Evolutionary conservation across 1,284 basidiomycete genomes (phyloP).

Genomic region (Ustilago shanxiensis): DNA sequence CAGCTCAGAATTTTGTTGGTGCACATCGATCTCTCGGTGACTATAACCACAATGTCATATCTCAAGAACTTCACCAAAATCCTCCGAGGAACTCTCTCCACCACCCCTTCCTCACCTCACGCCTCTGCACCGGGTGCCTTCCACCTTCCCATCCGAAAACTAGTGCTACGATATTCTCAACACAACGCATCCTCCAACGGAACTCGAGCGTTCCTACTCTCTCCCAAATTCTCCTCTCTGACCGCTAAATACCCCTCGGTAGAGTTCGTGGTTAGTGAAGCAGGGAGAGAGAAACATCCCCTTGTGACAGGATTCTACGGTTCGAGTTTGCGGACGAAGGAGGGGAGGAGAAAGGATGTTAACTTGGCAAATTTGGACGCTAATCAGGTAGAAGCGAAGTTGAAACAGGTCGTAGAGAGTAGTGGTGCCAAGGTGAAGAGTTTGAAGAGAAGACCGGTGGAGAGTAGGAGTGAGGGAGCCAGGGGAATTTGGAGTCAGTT

Average conservation of each 20-base stretch:
- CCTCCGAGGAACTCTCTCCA: constrained; percentile 31
- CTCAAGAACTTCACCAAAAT: constrained; percentile 38
- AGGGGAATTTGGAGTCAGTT: constrained; percentile 48
- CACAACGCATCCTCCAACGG: constrained; percentile 27
- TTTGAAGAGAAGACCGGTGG: constrained; percentile 32
- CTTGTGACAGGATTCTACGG: constrained; percentile 27
- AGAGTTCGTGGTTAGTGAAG: constrained; percentile 38
- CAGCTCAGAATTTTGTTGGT: too few species aligned
- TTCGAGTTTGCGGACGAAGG: background rate
- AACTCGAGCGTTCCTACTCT: constrained; percentile 18
- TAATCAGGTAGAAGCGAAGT: constrained; percentile 24
- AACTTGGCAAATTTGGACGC: constrained; percentile 33
- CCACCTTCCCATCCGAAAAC: constrained; percentile 38
- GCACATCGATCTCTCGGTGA: too few species aligned
- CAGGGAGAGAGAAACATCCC: constrained; percentile 20
- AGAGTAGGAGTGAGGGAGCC: constrained; percentile 18
- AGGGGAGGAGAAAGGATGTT: constrained; percentile 29
- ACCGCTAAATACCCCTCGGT: constrained; percentile 22
- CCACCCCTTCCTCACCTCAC: background rate
- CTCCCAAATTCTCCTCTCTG: constrained; percentile 5
- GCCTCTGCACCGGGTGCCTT: constrained; percentile 18
- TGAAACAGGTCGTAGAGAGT: constrained; percentile 25
- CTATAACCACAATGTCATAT: constrained; percentile 27
- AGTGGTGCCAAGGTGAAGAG: constrained; percentile 29
- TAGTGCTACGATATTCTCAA: constrained; percentile 42